Conservation (phyloP, 1,284 basidiomycete genomes). For the Ceratobasidium sp. region DNA sequence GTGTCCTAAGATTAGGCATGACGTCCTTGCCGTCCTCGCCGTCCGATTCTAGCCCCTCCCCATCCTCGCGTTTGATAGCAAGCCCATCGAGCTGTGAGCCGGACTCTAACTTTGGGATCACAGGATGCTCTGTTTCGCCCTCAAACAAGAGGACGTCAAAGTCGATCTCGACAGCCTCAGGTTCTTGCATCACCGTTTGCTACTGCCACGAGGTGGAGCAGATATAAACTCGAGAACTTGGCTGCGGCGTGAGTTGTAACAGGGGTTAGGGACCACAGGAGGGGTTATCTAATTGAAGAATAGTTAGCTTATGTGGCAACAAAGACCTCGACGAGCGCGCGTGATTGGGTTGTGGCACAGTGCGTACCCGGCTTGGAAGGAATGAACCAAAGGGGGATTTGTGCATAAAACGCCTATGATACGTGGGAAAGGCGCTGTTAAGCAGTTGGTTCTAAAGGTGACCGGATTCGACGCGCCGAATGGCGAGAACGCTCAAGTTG, state of each 20-base stretch:
- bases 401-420: too few relatives aligned
- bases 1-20: constrained; percentile 28
- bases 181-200: neutral
- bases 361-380: too few relatives aligned
- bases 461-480: neutral
- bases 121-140: neutral
- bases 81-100: too few relatives aligned
- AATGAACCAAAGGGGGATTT: too few relatives aligned
- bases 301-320: too few relatives aligned
- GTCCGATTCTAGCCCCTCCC: neutral
- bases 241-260: neutral
- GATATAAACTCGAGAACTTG: neutral
- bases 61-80: neutral
- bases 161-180: neutral
- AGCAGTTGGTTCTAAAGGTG: neutral
- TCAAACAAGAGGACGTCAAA: constrained; percentile 8
- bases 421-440: neutral
- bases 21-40: neutral
- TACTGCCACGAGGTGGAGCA: too few relatives aligned
- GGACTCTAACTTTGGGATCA: neutral
- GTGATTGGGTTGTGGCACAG: too few relatives aligned
- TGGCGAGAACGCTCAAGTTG: neutral
- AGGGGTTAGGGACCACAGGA: too few relatives aligned
- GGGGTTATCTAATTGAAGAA: too few relatives aligned
- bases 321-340: too few relatives aligned